Base-by-base conservation (phyloP, 192 early-diverging fungal genomes). In the Mycoemilia scoparia region DNA sequence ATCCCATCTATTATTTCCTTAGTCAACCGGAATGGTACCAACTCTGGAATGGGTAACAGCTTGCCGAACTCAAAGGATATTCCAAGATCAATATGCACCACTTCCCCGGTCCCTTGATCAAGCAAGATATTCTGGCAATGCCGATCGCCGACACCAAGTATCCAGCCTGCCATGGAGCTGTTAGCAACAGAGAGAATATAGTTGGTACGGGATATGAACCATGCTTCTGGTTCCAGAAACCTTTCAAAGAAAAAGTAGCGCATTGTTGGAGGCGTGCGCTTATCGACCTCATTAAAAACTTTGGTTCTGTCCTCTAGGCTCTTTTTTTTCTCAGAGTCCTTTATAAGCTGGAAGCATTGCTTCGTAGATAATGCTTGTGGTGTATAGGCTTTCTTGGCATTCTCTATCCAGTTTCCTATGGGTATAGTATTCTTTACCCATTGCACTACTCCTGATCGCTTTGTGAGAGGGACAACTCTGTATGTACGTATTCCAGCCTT, bases 11-110 rank as follows among this genome's bases (percentile, higher is more conserved):
- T 67, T 34, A 95, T 71, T 39, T 97, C 85, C 23, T 76, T 68
- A 3, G 88, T 91, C 31, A 97, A 50, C 18, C 92, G 67, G 45
- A 90, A 96, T 4, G 91, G 91, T 0, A 96, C 84, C 15, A 77
- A 53, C 57, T 96, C 91, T 11, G 92, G 89, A 11, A 81, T 70
- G 2, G 82, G 64, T 8, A 96, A 54, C 16, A 79, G 50, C 51
- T 77, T 84, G 11, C 92, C 92, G 49, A 86, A 74, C 38, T 96
- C 92, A 63, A 96, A 96, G 9, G 87, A 85, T 27, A 96, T 90
- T 10, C 89, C 91, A 26, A 92, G 71, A 49, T 96, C 92, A 25
- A 96, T 96, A 50, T 96, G 92, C 22, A 96, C 73, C 8, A 92
- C 39, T 33, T 90, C 87, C 2, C 79, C 92, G 1, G 79, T 73